Percentiles rank a stretch among this genome's conserved stretches.
phyloP scores from a whole-genome alignment of 495 filamentous ascomycete species.

The Letharia columbiana region DNA sequence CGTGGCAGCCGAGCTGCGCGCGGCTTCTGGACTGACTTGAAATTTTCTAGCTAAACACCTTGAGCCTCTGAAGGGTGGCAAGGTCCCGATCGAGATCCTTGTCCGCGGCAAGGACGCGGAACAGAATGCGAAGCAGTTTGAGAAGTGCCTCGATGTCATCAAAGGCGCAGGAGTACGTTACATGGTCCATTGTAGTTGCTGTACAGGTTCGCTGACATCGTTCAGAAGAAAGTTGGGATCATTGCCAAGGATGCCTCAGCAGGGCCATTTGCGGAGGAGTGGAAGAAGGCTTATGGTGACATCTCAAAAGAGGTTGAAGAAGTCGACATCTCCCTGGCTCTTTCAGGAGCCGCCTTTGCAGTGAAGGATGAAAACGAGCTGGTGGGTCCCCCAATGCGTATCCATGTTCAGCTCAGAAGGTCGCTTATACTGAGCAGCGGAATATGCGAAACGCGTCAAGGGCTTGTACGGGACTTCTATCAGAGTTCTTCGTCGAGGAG shows the following conservation, averaged over 20 bases:
- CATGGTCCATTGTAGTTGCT: background rate
- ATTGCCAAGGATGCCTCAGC: constrained; percentile 72
- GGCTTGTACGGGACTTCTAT: constrained; percentile 85
- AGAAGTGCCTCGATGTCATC: constrained; percentile 73
- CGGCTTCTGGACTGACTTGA: background rate
- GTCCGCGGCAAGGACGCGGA: constrained; percentile 84
- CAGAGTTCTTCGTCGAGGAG: constrained; percentile 90
- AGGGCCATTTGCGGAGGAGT: constrained; percentile 91
- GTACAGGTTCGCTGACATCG: constrained; percentile 23
- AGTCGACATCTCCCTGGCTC: constrained; percentile 71
- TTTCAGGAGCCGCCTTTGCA: constrained; percentile 78
- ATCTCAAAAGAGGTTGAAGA: constrained; percentile 79
- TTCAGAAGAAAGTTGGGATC: constrained; percentile 78
- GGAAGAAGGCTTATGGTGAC: constrained; percentile 71
- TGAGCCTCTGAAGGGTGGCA: constrained; percentile 83
- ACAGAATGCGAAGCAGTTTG: constrained; percentile 77
- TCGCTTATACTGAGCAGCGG: constrained; percentile 42
- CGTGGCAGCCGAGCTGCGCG: constrained; percentile 17
- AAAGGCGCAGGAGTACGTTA: constrained; percentile 72
- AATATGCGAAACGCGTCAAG: constrained; percentile 87
- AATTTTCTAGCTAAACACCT: constrained; percentile 70
- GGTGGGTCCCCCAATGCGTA: constrained; percentile 35
- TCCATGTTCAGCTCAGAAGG: background rate
- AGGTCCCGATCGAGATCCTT: constrained; percentile 80
- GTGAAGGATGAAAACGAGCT: constrained; percentile 94